Evolutionary conservation across 345 rosid genomes (phyloP).

Genomic region (Cardamine resedifolia): DNA sequence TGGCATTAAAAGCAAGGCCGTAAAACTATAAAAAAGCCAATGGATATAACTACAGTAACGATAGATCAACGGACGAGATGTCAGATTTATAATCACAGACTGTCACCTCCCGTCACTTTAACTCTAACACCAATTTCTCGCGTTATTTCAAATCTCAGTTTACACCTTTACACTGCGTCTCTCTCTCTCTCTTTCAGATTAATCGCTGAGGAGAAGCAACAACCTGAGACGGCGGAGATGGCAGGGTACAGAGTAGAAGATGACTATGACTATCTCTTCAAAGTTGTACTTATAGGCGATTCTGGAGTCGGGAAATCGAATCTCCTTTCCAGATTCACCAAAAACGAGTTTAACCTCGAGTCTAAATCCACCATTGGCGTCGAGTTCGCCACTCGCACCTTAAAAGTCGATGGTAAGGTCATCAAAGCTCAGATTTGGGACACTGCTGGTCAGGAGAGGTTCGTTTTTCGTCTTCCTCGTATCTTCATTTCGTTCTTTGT

Average conservation of each 20-base stretch:
- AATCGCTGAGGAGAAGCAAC: conserved; percentile 16
- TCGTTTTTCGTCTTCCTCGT: conserved; percentile 3
- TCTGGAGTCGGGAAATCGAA: conserved; percentile 76
- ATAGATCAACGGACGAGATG: conserved; percentile 27
- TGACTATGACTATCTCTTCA: conserved; percentile 65
- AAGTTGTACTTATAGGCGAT: conserved; percentile 67
- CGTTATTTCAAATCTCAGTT: conserved; percentile 40
- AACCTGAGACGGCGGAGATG: conserved; percentile 37
- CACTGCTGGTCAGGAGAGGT: conserved; percentile 66
- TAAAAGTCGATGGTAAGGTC: conserved; percentile 62
- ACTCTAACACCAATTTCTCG: conserved; percentile 7
- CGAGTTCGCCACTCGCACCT: conserved; percentile 65
- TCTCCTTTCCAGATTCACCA: conserved; percentile 62
- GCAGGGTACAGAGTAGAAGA: conserved; percentile 53
- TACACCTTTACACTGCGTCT: conserved; percentile 24
- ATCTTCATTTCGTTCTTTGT: neutral
- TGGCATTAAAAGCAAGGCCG: conserved; percentile 1
- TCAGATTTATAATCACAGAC: conserved; percentile 5
- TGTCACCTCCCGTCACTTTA: conserved; percentile 22
- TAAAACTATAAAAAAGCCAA: neutral
- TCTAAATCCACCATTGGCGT: conserved; percentile 80
- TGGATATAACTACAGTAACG: neutral
- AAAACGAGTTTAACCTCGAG: conserved; percentile 69
- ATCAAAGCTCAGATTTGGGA: conserved; percentile 83
- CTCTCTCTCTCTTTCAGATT: conserved; percentile 26